Evolutionary conservation across 148 eudicot genomes (phyloP), one percentile per base, ranked within the genome.

Genomic region (Cornus controversa): DNA sequence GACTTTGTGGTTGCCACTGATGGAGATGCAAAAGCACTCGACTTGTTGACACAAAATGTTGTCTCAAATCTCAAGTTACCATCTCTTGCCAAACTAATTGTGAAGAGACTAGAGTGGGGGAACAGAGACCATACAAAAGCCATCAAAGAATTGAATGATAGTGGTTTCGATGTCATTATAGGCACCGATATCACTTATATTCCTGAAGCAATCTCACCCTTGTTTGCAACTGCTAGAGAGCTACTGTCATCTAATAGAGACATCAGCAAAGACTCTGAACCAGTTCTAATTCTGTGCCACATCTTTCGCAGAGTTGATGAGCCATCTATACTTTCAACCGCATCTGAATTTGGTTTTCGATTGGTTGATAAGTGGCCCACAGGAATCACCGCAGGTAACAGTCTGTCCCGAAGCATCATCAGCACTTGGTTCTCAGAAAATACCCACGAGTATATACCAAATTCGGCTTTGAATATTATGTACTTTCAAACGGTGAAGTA

Each of bases 121-220:
- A 84, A 91, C 16, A 76, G 75, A 77, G 84, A 82, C 53, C 93
- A 96, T 45, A 89, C 91, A 65, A 88, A 81, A 26, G 80, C 70
- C 5, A 82, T 93, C 75, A 85, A 87, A 82, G 75, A 80, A 31
- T 53, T 87, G 66, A 90, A 85, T 60, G 73, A 70, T 22, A 23
- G 22, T 60, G 94, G 99, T 31, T 96, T 91, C 20, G 97, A 93
- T 7, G 50, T 93, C 73, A 93, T 96, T 65, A 76, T 96, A 25
- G 99, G 99, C 60, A 96, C 99, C 18, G 99, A 96, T 66, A 97
- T 96, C 34, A 91, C 98, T 22, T 96, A 96, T 69, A 74, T 89
- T 50, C 26, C 89, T 23, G 92, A 93, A 73, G 89, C 99, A 42
- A 87, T 91, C 15, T 65, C 58, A 26, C 98, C 99, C 16, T 83